Evolutionary conservation across 805 yeast genomes (phyloP).

Genomic region (Candida germanica): DNA sequence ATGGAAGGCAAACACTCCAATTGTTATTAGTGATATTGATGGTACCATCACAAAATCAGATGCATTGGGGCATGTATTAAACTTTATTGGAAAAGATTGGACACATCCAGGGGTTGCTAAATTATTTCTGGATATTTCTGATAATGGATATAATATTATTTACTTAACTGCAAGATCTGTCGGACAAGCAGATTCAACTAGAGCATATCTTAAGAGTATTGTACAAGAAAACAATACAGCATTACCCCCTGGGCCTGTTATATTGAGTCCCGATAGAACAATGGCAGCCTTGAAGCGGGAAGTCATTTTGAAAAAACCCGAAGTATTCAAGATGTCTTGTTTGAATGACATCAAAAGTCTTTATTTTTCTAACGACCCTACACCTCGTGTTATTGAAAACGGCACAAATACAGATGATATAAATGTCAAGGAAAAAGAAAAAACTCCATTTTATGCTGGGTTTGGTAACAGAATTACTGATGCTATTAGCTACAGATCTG

Average conservation of each 20-base stretch:
- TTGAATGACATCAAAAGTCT: constrained; percentile 77
- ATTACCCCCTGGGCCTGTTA: constrained; percentile 89
- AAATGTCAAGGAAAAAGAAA: constrained; percentile 29
- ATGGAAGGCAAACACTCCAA: constrained; percentile 83
- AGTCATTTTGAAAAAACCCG: constrained; percentile 91
- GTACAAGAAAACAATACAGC: constrained; percentile 67
- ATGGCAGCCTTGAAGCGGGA: constrained; percentile 93
- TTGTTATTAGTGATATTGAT: constrained; percentile 95
- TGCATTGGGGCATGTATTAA: constrained; percentile 93
- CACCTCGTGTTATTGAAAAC: background rate
- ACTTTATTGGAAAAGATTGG: constrained; percentile 95
- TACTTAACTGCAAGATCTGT: constrained; percentile 93
- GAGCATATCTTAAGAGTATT: constrained; percentile 76
- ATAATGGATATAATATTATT: constrained; percentile 90
- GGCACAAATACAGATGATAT: constrained; percentile 2
- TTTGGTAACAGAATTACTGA: constrained; percentile 97
- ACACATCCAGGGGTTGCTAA: constrained; percentile 95
- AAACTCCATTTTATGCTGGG: constrained; percentile 93
- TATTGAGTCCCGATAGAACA: constrained; percentile 91
- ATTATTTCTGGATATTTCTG: constrained; percentile 78
- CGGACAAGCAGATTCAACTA: constrained; percentile 90
- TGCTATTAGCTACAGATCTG: constrained; percentile 90
- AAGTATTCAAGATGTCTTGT: constrained; percentile 98
- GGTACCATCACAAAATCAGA: constrained; percentile 98
- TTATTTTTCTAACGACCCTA: constrained; percentile 37